Conservation (phyloP, 345 rosid genomes). For the Eucalyptus shirleyi region DNA sequence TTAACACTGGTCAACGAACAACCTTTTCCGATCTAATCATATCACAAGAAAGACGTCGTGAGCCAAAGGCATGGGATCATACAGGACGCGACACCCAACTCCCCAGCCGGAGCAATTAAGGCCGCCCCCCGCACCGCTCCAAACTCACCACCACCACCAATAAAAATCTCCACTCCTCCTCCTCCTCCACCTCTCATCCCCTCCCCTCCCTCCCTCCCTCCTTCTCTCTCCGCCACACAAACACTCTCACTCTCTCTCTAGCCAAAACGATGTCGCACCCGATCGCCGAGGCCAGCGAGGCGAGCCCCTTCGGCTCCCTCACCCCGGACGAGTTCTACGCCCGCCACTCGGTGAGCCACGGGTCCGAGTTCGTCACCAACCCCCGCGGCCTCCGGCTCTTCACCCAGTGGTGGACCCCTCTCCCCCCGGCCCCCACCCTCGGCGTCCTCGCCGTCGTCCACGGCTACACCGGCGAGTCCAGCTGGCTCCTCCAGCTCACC, state of each 20-base stretch:
- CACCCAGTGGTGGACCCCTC: slow-evolving; percentile 87
- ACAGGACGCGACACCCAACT: neutral
- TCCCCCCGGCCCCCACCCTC: slow-evolving; percentile 22
- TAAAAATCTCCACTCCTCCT: neutral
- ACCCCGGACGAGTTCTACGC: slow-evolving; percentile 64
- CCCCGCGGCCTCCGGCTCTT: slow-evolving; percentile 65
- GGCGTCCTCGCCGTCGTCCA: slow-evolving; percentile 81
- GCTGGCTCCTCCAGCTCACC: slow-evolving; percentile 71
- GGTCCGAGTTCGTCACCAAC: slow-evolving; percentile 62
- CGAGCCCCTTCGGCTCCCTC: slow-evolving; percentile 56
- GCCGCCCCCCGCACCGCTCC: neutral
- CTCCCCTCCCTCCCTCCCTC: too few relatives aligned
- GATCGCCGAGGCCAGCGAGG: slow-evolving; percentile 46
- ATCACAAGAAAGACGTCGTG: neutral
- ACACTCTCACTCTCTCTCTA: neutral
- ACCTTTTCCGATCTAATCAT: neutral
- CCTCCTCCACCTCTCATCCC: neutral
- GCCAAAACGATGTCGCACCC: slow-evolving; percentile 57
- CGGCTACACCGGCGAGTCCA: slow-evolving; percentile 87
- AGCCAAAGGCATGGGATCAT: neutral
- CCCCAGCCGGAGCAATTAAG: neutral
- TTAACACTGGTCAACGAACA: neutral
- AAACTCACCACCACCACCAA: neutral
- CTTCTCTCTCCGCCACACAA: neutral
- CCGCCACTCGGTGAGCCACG: slow-evolving; percentile 58